A percentile compares a stretch with the other conserved stretches of the same genome.
Evolutionary conservation across 805 yeast species (phyloP).

Genomic region (Saturnispora galanensis): DNA sequence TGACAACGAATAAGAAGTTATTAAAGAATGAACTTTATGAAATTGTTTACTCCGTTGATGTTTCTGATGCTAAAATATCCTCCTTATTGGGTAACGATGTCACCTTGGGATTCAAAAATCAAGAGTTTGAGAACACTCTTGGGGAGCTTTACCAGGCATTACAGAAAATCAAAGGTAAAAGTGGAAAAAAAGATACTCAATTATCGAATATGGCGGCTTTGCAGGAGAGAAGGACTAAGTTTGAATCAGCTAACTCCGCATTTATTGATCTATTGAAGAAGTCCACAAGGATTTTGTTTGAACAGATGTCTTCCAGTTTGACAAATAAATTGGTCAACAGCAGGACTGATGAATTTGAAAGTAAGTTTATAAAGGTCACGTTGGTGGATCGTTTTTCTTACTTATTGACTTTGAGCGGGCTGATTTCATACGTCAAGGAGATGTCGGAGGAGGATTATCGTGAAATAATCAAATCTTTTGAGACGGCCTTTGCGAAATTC

Average conservation of each 20-base stretch:
- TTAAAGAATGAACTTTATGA: slow-evolving; percentile 55
- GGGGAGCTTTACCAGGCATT: slow-evolving; percentile 54
- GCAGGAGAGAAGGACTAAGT: slow-evolving; percentile 50
- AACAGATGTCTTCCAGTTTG: slow-evolving; percentile 21
- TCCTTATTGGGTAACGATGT: slow-evolving; percentile 39
- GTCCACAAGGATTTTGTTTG: slow-evolving; percentile 19
- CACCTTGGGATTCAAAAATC: slow-evolving; percentile 35
- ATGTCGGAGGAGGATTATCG: slow-evolving; percentile 39
- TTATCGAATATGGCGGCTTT: slow-evolving; percentile 64
- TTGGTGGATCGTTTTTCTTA: slow-evolving; percentile 27
- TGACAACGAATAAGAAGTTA: slow-evolving; percentile 70
- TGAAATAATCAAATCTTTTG: slow-evolving; percentile 32
- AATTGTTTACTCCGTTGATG: slow-evolving; percentile 60
- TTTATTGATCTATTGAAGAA: slow-evolving; percentile 40
- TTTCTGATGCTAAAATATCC: slow-evolving; percentile 46
- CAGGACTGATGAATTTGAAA: slow-evolving; percentile 7
- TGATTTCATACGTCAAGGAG: slow-evolving; percentile 50
- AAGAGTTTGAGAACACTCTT: slow-evolving; percentile 44
- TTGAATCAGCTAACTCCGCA: slow-evolving; percentile 43
- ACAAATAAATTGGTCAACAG: slow-evolving; percentile 22
- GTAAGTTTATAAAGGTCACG: slow-evolving; percentile 9
- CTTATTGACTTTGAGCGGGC: slow-evolving; percentile 37
- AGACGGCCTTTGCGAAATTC: slow-evolving; percentile 23
- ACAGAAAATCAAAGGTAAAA: slow-evolving; percentile 44
- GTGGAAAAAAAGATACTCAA: slow-evolving; percentile 20